Evolutionary conservation across 169 alveolate species (phyloP), one percentile per base, ranked within the genome.

Genomic region (Eimeria acervulina): DNA sequence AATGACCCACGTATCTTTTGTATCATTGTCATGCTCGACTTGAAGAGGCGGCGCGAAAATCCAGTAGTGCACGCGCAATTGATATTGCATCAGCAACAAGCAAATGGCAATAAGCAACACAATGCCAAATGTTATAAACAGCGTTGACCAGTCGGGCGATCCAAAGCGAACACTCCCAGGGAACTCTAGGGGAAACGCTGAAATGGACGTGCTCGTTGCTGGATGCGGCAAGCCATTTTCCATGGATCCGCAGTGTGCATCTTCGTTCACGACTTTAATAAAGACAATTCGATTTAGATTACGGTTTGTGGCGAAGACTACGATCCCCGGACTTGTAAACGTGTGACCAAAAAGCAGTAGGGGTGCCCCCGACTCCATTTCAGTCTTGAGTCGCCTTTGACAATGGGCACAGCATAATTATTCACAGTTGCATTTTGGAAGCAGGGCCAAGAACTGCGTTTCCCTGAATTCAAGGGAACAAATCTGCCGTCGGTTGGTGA

Each of bases 321-420:
- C 42, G 61, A 90, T 87, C 8, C 95, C 95, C 23, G 95, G 78
- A 17, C 6, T 74, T 38, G 40, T 70, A 42, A 90, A 90, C 4
- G 95, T 90, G 38, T 90, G 63, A 26, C 90, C 89, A 90, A 90
- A 90, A 47, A 90, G 88, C 81, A 90, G 15, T 31, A 47, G 63
- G 12, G 61, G 83, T 21, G 78, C 78, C n/a, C 81, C 94, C 4
- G 94, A 87, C 26, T 61, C 90, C 74, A 74, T 74, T 28, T 72
- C 95, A 42, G 42, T 36, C 63, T 55, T 84, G 23, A 90, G 95
- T 2, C 66, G 36, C 8, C 83, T 59, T 96, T 95, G 96, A 38
- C 40, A 95, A 42, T n/a, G 15, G 33, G 19, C 90, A 51, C 72
- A 83, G 13, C 38, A n/a, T 23, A 19, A 40, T 40, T 40, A 13